A percentile compares a stretch with the other conserved stretches of the same genome.
Conservation (phyloP, 2,329 filamentous ascomycete genomes). For the Onygena corvina region DNA sequence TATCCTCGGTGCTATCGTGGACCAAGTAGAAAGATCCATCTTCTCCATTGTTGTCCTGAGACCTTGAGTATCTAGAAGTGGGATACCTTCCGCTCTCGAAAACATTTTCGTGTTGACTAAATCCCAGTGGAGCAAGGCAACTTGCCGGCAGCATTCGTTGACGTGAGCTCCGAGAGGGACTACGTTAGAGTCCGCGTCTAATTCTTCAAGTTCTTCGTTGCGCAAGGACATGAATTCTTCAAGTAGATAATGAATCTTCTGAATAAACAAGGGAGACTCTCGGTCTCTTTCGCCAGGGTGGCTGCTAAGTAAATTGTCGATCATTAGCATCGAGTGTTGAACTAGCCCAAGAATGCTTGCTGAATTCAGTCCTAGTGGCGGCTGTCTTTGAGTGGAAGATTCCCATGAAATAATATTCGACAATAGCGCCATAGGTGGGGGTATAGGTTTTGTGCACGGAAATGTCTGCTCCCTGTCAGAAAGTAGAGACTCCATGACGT, state of each 20-base stretch:
- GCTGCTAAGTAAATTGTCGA: background rate
- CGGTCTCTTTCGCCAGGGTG: background rate
- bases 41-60: constrained; percentile 3
- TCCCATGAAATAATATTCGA: constrained; percentile 2
- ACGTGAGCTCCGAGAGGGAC: background rate
- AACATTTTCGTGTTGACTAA: constrained; percentile 1
- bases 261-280: background rate
- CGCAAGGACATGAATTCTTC: background rate
- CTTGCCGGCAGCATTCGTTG: constrained; percentile 8
- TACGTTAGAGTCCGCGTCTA: background rate
- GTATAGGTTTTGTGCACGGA: background rate
- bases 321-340: background rate
- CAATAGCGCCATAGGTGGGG: background rate
- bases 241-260: background rate
- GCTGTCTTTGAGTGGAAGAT: background rate
- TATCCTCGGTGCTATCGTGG: constrained; percentile 6
- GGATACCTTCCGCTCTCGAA: background rate
- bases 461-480: background rate
- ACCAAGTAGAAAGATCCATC: constrained; percentile 7
- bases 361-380: background rate
- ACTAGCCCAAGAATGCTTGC: background rate
- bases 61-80: background rate
- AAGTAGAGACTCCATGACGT: background rate
- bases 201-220: background rate
- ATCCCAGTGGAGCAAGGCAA: constrained; percentile 6